Base-by-base conservation (phyloP, 1,284 basidiomycete species). In the Fereydounia khargensis region DNA sequence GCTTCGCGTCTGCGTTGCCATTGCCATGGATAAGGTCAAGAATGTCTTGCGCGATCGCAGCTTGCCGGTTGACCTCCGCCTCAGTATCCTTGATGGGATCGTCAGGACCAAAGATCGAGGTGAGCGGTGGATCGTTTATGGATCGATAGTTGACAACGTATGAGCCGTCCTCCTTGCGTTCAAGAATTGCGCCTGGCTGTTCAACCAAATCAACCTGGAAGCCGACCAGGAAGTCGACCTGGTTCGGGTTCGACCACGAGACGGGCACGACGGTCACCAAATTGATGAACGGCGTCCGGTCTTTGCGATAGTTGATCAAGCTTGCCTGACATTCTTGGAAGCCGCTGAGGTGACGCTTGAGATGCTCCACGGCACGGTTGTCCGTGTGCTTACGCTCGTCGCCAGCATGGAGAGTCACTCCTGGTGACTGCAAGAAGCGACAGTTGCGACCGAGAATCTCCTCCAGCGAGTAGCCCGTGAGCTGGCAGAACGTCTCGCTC, bases 241-340 rank as follows among this genome's bases (percentile, higher is more conserved):
- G 76, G 20, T 84, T 81, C 24, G 86, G 57, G 92, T 82, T 22
- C 88, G 91, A 47, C 64, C 51, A 62, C 31, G 39, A 60, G 23
- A 70, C 59, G 31, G 68, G 67, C 6, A 74, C 62, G n/a, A 74
- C 58, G 8, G 76, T 77, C 44, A 79, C 77, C 39, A 79, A 59
- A 47, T 78, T 78, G 70, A 78, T 76, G 65, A 96, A 96, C 0
- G 89, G 83, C n/a, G 81, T 79, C 4, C 90, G 89, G 49, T 85
- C 84, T 73, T 89, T 89, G 40, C 84, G 82, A 71, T 91, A 95
- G 76, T 96, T 96, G 77, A 92, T 82, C 44, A 97, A 79, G 44
- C 81, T 85, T 1, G 85, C 85, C 79, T 96, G 92, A 59, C 86
- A 90, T 39, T 73, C 70, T n/a, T 42, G 41, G 37, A 51, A 43